Base-by-base conservation (phyloP, 192 early-diverging fungal genomes). In the Geranomyces michiganensis region DNA sequence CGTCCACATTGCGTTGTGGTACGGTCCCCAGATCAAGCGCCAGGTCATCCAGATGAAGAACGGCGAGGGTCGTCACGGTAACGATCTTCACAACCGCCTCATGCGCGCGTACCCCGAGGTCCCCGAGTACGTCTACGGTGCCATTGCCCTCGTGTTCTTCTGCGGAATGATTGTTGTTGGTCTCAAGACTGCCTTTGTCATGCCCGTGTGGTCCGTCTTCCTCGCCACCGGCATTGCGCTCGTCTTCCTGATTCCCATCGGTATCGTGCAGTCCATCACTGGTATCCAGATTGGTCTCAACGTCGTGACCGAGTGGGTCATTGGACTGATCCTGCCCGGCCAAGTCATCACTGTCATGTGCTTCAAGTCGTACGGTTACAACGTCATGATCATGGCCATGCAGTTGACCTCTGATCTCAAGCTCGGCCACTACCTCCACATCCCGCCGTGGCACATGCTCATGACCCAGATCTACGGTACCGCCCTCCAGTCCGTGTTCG, bases 351-450 rank as follows among this genome's bases (percentile, higher is more conserved):
- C 88, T 70, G 92, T 93, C 58, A 90, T 93, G 41, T 87, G 88
- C 8, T 96, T 93, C 86, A 96, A 96, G 82, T 90, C 91, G 17
- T 90, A 91, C 64, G 92, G 92, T 56, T 90, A 88, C 75, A 94
- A 91, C 66, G 83, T 88, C 12, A 82, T 93, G 80, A 76, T 81
- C 29, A 93, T 96, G 81, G 89, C 89, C 45, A 72, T 95, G 46
- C 79, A 81, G 27, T 87, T 95, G 45, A 66, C 87, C 12, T 31
- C 62, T 22, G 91, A 92, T 76, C 77, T 94, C 22, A 94, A 94
- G 73, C 80, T 93, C 15, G 91, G 89, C 27, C 89, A 91, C 63
- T 93, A 92, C 78, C 78, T 88, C 64, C 90, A 93, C 76, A 84
- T 91, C 53, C 76, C 87, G 33, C 90, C 89, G n/a, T 73, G 77